Evolutionary conservation across 192 early-diverging fungal species (phyloP).

Genomic region (Entomortierella parvispora): DNA sequence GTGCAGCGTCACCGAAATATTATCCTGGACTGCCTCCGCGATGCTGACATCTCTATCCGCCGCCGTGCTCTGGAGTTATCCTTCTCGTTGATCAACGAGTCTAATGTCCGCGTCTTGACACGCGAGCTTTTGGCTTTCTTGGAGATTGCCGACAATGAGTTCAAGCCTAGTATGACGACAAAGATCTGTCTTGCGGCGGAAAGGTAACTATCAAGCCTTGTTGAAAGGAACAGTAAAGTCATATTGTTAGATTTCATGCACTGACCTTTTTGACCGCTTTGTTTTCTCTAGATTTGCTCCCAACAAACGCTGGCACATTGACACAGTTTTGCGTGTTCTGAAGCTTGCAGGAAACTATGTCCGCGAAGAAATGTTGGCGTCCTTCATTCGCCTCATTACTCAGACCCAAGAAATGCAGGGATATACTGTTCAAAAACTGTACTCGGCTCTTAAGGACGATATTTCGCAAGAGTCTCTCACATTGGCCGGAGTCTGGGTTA

Average conservation of each 20-base stretch:
- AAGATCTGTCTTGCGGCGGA: slow-evolving; percentile 95
- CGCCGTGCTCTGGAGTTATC: slow-evolving; percentile 94
- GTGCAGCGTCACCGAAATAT: slow-evolving; percentile 98
- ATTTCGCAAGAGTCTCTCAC: slow-evolving; percentile 87
- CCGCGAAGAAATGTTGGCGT: slow-evolving; percentile 80
- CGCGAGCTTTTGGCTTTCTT: slow-evolving; percentile 93
- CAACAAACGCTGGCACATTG: slow-evolving; percentile 97
- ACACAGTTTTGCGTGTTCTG: slow-evolving; percentile 92
- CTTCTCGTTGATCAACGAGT: slow-evolving; percentile 94
- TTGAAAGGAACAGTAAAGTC: no score
- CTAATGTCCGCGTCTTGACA: slow-evolving; percentile 93
- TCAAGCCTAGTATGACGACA: slow-evolving; percentile 89
- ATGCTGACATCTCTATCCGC: slow-evolving; percentile 96
- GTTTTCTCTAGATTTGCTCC: slow-evolving; percentile 75
- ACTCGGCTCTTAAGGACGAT: slow-evolving; percentile 83
- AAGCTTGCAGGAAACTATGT: slow-evolving; percentile 77
- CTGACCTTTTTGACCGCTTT: background rate
- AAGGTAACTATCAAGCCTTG: slow-evolving; percentile 41
- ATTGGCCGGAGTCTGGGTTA: slow-evolving; percentile 89
- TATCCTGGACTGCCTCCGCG: slow-evolving; percentile 94
- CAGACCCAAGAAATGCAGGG: slow-evolving; percentile 82
- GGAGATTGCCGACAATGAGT: slow-evolving; percentile 90
- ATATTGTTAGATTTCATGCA: no score
- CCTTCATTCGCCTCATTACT: slow-evolving; percentile 91
- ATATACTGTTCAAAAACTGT: slow-evolving; percentile 91